These are phyloP conservation scores for Leptographium wingfieldii DNA, from an alignment of 2,329 filamentous ascomycete genomes.

Conservation along the genomic window DNA sequence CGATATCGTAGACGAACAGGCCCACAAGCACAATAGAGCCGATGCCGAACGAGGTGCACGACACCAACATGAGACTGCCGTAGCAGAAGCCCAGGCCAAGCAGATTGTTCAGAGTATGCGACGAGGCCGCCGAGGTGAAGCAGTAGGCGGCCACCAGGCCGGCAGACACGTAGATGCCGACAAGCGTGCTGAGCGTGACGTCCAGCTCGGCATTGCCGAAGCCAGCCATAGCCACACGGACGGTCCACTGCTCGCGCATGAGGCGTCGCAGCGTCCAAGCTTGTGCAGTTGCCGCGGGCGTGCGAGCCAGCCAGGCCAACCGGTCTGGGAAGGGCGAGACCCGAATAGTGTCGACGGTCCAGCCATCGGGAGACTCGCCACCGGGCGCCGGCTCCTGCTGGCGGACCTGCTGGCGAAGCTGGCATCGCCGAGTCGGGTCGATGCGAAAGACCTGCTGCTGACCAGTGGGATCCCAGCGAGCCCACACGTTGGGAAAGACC, in stretches of 20 bases:
- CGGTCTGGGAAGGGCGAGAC: slow-evolving; percentile 27
- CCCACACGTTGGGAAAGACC: slow-evolving; percentile 63
- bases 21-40: slow-evolving; percentile 65
- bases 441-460: slow-evolving; percentile 25
- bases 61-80: slow-evolving; percentile 67
- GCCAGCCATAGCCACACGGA: slow-evolving; percentile 39
- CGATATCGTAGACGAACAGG: slow-evolving; percentile 89
- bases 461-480: background rate
- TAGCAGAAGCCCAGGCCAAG: slow-evolving; percentile 84
- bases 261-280: slow-evolving; percentile 41
- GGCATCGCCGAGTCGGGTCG: slow-evolving; percentile 23
- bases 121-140: slow-evolving; percentile 35
- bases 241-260: slow-evolving; percentile 37
- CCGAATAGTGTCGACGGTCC: slow-evolving; percentile 18
- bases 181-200: slow-evolving; percentile 43
- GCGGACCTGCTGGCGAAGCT: too few relatives aligned
- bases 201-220: slow-evolving; percentile 30
- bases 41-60: slow-evolving; percentile 75
- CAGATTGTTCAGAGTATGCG: slow-evolving; percentile 59
- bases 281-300: slow-evolving; percentile 13
- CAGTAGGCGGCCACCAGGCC: slow-evolving; percentile 50
- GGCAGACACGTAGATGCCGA: slow-evolving; percentile 43
- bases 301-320: slow-evolving; percentile 20
- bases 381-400: too few relatives aligned
- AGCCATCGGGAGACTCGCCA: slow-evolving; percentile 4